Evolutionary conservation across 2,329 filamentous ascomycete species (phyloP), one percentile per base, ranked within the genome.

Genomic region (Fusarium sp.): DNA sequence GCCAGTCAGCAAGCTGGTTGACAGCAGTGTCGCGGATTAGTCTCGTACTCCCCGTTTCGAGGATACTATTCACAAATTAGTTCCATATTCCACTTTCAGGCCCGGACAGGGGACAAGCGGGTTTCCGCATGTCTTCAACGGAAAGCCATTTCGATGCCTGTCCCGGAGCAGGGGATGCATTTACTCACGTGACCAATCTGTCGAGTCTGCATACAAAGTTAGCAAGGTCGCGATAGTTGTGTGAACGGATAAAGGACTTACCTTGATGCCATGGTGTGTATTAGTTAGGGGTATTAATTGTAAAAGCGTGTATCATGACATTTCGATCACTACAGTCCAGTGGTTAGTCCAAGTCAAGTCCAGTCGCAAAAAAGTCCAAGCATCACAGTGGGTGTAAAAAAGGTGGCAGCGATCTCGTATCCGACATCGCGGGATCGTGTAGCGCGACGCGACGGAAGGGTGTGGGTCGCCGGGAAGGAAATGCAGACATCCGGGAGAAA

Each of bases 1-100:
- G 97, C 83, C 98, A 97, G 84, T 99, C 97, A 72, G 95, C 97
- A 73, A 99, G 89, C 85, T 99, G 97, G 81, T 97, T 95, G 72
- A 97, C 97, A 72, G 97, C 97, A 73, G 97, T 99, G 81, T 98
- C 97, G 77, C 97, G 93, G 81, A 99, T 98, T 76, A 99, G 88
- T 81, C 93, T 93, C 70, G 97, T 99, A 85, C 96, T 98, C 78
- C 97, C 97, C 67, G 97, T 98, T 88, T 99, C 97, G 79, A 99
- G 92, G 82, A 99, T 91, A 75, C 95, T 98, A 83, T 41, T 35
- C 35, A 13, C 33, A 3, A 27, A 74, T 79, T 63, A 79, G 77
- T 37, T 27, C 52, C 24, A 33, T 2, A 29, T 65, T 29, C 57
- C 33, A 61, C 48, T 18, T 29, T 29, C 3, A 54, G 6, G 27